Evolutionary conservation across 257 asterid genomes (phyloP), one percentile per base, ranked within the genome.

Genomic region (Leonotis leonurus): DNA sequence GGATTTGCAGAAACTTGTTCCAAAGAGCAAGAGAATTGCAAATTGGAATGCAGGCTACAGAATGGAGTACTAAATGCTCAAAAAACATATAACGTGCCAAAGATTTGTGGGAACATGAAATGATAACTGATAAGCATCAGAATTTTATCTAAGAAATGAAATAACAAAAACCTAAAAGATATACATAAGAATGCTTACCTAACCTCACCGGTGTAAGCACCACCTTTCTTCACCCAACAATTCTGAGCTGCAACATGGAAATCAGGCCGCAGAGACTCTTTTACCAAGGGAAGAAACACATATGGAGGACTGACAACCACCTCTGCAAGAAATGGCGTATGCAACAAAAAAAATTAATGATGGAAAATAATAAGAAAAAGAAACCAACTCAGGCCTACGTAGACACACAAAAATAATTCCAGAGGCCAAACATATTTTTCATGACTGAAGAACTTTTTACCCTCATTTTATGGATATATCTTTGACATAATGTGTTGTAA

Each of bases 181-280:
- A 14, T 3, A 14, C 10, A 10, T 21, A n/a, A 30, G 52, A 36
- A 57, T 57, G 49, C 83, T 10, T 79, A 85, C 97, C 99, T 89
- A 75, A 93, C 68, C 75, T 93, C 99, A 46, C 99, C 99, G 0
- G 97, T 93, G 81, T 70, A 93, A 73, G 99, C 99, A 73, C 99
- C 99, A 1, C 99, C 97, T 66, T 93, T 89, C 92, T 81, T 93
- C 36, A 93, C 90, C 99, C 99, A 89, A 59, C 97, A 93, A 56
- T 93, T 93, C 77, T 93, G 99, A 54, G 99, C 97, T 18, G 99
- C 99, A 37, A 89, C 92, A 44, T 80, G 88, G 85, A 89, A 85
- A 33, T 89, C 99, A 41, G 95, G 70, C 36, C 96, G 84, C 69
- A 93, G 74, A 27, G 71, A 40, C 54, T 65, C 64, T 75, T 89